phyloP scores from a whole-genome alignment of 2,329 filamentous ascomycete genomes.

The Aspergillus sclerotialis region DNA sequence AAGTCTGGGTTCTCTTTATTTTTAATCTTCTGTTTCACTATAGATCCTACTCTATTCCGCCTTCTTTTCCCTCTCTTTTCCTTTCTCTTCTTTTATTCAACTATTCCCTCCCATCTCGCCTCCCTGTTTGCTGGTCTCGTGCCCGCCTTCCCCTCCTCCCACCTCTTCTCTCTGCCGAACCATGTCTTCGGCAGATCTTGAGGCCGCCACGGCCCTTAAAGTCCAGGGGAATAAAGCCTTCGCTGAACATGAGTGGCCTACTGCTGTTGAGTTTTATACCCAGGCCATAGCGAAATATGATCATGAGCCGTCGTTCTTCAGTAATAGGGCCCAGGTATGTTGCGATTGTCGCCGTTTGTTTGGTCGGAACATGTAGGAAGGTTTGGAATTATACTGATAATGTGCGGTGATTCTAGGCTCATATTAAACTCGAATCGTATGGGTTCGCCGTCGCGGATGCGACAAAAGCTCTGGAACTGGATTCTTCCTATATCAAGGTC shows the following conservation, averaged over 20 bases:
- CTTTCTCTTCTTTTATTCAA: slow-evolving; percentile 3
- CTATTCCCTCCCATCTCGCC: slow-evolving; percentile 6
- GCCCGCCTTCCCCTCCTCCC: slow-evolving; percentile 14
- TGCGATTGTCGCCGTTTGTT: too few species aligned
- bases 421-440: slow-evolving; percentile 93
- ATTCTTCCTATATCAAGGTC: slow-evolving; percentile 84
- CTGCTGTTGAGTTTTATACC: slow-evolving; percentile 74
- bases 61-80: slow-evolving; percentile 2
- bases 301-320: slow-evolving; percentile 81
- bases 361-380: too few species aligned
- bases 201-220: slow-evolving; percentile 77
- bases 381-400: slow-evolving; percentile 4
- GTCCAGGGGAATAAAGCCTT: slow-evolving; percentile 94
- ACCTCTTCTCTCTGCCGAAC: slow-evolving; percentile 1
- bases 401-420: slow-evolving; percentile 50
- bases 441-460: slow-evolving; percentile 90
- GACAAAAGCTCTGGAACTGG: slow-evolving; percentile 82
- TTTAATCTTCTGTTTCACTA: background rate
- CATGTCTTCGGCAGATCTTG: slow-evolving; percentile 41
- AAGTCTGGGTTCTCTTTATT: slow-evolving; percentile 1
- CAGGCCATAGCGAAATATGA: slow-evolving; percentile 81
- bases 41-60: slow-evolving; percentile 3
- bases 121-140: slow-evolving; percentile 13
- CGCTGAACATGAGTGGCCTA: slow-evolving; percentile 74
- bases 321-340: slow-evolving; percentile 86